Base-by-base conservation (phyloP, 2,329 filamentous ascomycete species). In the Fusarium sp. region DNA sequence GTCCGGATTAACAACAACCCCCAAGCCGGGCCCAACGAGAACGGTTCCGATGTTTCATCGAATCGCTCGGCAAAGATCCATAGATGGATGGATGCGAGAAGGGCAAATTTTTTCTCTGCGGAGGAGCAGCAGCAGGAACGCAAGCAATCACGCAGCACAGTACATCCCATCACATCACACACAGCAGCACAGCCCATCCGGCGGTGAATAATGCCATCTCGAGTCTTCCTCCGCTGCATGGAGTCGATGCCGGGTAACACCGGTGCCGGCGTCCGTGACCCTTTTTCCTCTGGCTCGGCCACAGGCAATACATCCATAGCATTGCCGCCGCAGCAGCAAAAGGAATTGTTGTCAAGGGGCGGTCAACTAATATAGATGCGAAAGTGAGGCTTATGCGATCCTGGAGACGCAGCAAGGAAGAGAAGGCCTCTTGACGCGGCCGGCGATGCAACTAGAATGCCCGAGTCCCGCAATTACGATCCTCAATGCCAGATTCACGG, bases 351-450 rank as follows among this genome's bases (percentile, higher is more conserved):
- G 20, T 63, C 16, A 63, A 29, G 60, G 9, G 31, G 60, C 31
- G 60, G 33, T 31, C 61, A 40, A 56, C 61, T 42, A 42, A 63
- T 56, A 56, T 63, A 63, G 22, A 54, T 63, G 25, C 22, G n/a
- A 63, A 52, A 31, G n/a, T 54, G 47, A 63, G 47, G 33, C 61
- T 40, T 52, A 52, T 63, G 47, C n/a, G 35, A 56, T 65, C 62
- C 52, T 52, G 8, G 27, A 54, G 47, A 58, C 42, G 52, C 20
- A 65, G 18, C 22, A 36, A 20, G 54, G 13, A 33, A 42, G 20
- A 9, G 2, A 25, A 33, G 22, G 13, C 20, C 36, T 45, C 36
- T 45, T 35, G 38, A 40, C n/a, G 36, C 36, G 16, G 36, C 27
- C 16, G 33, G 16, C 14, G 50, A 64, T 45, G 61, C 50, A 45